Percentiles rank a stretch among this genome's conserved stretches.
Conservation (phyloP, 2,329 filamentous ascomycete species). For the Orbilia ellipsospora region DNA sequence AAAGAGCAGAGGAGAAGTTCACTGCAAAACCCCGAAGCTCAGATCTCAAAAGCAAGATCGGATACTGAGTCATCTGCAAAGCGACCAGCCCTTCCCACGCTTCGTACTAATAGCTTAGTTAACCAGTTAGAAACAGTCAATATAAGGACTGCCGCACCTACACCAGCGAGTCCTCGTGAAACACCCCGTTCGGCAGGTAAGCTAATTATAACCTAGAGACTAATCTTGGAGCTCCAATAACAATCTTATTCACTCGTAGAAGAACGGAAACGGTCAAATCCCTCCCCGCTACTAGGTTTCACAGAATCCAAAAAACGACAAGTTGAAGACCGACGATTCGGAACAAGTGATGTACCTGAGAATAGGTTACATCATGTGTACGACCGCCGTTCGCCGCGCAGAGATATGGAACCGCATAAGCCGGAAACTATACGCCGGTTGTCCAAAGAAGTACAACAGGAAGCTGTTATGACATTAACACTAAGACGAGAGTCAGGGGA, state of each 20-base stretch:
- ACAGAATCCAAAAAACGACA: neutral
- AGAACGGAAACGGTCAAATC: constrained; percentile 12
- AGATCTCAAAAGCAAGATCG: neutral
- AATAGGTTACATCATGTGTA: constrained; percentile 19
- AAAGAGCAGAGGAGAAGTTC: constrained; percentile 15
- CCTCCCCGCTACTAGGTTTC: neutral
- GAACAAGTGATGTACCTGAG: constrained; percentile 20
- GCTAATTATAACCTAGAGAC: neutral
- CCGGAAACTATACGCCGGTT: neutral
- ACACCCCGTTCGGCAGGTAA: constrained; percentile 8
- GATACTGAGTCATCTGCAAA: too few relatives aligned
- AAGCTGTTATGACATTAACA: neutral
- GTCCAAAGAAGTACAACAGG: neutral
- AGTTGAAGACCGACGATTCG: constrained; percentile 2
- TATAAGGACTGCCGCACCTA: neutral
- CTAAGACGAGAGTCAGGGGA: neutral
- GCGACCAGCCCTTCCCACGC: constrained; percentile 4
- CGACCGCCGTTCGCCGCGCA: constrained; percentile 30
- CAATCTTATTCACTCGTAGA: neutral
- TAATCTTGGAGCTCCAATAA: neutral
- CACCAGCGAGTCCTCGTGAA: neutral
- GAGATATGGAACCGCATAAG: constrained; percentile 1
- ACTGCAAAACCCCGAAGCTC: neutral
- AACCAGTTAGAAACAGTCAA: constrained; percentile 11
- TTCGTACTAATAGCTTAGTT: constrained; percentile 13